phyloP scores from a whole-genome alignment of 1,284 basidiomycete genomes.

The Moesziomyces globuligerus region DNA sequence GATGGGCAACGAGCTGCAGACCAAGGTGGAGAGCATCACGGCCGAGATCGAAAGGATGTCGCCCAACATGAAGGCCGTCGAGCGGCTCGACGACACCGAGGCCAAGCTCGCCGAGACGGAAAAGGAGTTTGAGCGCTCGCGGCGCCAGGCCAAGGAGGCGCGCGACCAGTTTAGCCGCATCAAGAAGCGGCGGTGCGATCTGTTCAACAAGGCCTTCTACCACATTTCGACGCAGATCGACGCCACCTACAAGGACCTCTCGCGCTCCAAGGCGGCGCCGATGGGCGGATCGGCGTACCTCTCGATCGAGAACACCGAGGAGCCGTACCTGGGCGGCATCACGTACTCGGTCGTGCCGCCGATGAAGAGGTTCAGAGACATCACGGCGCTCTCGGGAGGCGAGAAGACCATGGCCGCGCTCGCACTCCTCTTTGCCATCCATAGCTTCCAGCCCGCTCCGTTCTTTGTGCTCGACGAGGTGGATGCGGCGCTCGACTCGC shows the following conservation, averaged over 20 bases:
- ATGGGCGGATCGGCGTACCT: conserved; percentile 97
- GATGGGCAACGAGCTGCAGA: conserved; percentile 78
- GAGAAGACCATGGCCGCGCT: conserved; percentile 98
- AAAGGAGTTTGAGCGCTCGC: conserved; percentile 72
- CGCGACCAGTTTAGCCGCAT: conserved; percentile 90
- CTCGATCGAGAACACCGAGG: conserved; percentile 94
- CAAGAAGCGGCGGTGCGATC: conserved; percentile 75
- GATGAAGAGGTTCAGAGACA: conserved; percentile 98
- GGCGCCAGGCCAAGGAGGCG: conserved; percentile 84
- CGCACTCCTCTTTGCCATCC: conserved; percentile 93
- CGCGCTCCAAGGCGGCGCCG: conserved; percentile 89
- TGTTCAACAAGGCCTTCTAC: conserved; percentile 95
- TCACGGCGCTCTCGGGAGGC: conserved; percentile 97
- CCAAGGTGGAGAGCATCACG: conserved; percentile 54
- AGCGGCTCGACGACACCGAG: conserved; percentile 93
- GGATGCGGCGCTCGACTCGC: conserved; percentile 81
- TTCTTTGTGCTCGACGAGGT: conserved; percentile 99
- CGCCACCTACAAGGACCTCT: conserved; percentile 95
- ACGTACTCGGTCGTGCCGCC: conserved; percentile 97
- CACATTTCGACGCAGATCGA: conserved; percentile 96
- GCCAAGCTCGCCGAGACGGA: conserved; percentile 72
- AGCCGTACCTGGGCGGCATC: conserved; percentile 93
- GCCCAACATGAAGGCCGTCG: conserved; percentile 95
- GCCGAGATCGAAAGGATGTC: conserved; percentile 91
- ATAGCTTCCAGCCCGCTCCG: conserved; percentile 91